Conservation (phyloP, 1,139 yeast species). For the Pichia sp. region DNA sequence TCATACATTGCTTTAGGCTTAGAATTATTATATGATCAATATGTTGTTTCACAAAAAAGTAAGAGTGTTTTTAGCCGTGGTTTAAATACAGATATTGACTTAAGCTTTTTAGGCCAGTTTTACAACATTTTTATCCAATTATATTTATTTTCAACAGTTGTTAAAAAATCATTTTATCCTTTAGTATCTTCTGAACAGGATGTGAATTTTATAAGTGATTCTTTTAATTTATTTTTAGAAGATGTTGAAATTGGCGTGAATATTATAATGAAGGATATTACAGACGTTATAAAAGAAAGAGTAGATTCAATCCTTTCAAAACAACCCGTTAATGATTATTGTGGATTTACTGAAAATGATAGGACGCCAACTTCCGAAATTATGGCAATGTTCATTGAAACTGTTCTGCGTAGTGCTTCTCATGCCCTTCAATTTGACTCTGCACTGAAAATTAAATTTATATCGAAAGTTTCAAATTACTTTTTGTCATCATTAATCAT, state of each 20-base stretch:
- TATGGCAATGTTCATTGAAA: conserved; percentile 41
- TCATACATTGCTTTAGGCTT: conserved; percentile 69
- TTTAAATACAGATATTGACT: conserved; percentile 32
- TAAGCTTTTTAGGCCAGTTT: conserved; percentile 46
- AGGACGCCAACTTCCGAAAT: conserved; percentile 68
- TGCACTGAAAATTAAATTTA: conserved; percentile 18
- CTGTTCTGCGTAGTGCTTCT: conserved; percentile 14
- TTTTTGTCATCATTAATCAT: conserved; percentile 56
- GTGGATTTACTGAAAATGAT: conserved; percentile 38
- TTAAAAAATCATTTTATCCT: conserved; percentile 60
- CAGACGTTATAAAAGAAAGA: conserved; percentile 44
- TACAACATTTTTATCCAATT: conserved; percentile 57
- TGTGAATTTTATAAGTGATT: conserved; percentile 44
- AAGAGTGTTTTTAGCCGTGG: conserved; percentile 22
- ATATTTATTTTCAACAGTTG: conserved; percentile 65
- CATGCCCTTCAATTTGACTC: conserved; percentile 20
- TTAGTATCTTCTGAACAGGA: conserved; percentile 40
- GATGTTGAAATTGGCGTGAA: conserved; percentile 67
- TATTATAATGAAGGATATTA: conserved; percentile 53
- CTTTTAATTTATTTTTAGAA: conserved; percentile 61
- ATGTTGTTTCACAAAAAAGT: conserved; percentile 27
- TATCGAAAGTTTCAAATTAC: conserved; percentile 49
- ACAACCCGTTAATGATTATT: conserved; percentile 59
- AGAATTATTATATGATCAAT: conserved; percentile 54
- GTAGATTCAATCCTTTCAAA: conserved; percentile 46